A percentile compares a stretch with the other conserved stretches of the same genome.
These are phyloP conservation scores for Talaromyces sp. DNA, from an alignment of 2,329 filamentous ascomycete species.

Conservation along the genomic window DNA sequence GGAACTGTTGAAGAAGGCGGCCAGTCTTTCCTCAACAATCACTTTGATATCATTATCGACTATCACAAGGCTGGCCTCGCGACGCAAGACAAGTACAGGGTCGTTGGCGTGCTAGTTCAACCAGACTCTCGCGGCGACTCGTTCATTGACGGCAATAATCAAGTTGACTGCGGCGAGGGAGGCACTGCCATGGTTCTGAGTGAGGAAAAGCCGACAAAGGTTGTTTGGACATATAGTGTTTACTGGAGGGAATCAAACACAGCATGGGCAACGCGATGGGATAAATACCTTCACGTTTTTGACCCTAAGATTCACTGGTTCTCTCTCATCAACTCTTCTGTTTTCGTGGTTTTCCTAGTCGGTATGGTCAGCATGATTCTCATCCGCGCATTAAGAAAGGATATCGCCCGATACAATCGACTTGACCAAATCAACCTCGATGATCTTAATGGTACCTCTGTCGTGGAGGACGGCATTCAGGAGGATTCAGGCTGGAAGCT, in stretches of 20 bases:
- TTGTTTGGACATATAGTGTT: conserved; percentile 89
- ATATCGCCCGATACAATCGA: conserved; percentile 94
- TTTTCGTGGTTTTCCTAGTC: conserved; percentile 89
- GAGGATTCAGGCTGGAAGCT: conserved; percentile 99
- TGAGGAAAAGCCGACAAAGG: conserved; percentile 61
- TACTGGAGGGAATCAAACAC: conserved; percentile 81
- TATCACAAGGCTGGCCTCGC: conserved; percentile 71
- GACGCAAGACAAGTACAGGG: conserved; percentile 61
- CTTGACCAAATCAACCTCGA: conserved; percentile 88
- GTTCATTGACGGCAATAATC: conserved; percentile 48
- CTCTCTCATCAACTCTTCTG: conserved; percentile 90
- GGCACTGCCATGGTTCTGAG: conserved; percentile 61
- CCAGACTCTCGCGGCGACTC: conserved; percentile 68
- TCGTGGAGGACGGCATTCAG: conserved; percentile 85
- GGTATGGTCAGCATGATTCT: conserved; percentile 92
- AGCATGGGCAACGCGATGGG: conserved; percentile 95
- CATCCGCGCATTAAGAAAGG: conserved; percentile 81
- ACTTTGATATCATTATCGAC: conserved; percentile 91
- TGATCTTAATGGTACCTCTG: conserved; percentile 75
- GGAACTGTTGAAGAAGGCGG: conserved; percentile 57
- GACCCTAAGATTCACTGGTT: conserved; percentile 99
- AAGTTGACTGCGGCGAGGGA: conserved; percentile 61
- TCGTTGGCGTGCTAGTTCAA: conserved; percentile 87
- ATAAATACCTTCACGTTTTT: conserved; percentile 96
- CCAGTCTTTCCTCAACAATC: conserved; percentile 74